Base-by-base conservation (phyloP, 805 yeast species). In the Starmerella gropengiesseri region DNA sequence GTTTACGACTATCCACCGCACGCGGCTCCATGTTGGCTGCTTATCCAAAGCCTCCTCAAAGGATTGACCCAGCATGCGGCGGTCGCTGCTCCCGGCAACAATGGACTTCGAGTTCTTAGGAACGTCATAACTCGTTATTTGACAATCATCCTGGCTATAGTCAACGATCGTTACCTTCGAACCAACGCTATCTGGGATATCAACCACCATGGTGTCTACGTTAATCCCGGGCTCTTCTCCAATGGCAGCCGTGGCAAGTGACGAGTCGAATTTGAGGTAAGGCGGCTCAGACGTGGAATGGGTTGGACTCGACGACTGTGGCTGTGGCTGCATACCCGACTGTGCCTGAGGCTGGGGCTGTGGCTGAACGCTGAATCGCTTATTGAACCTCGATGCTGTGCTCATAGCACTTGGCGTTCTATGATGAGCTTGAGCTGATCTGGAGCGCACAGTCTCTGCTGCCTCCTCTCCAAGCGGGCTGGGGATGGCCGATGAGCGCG, bases 151-250 rank as follows among this genome's bases (percentile, higher is more conserved):
- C 4, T 53, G 57, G 20, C 67, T 63, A 55, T 74, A 75, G 52
- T 75, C 81, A 0, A 75, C 67, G 5, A 75, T 59, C 0, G 77
- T 72, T 6, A 74, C 64, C 1, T 69, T 64, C 0, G 79, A 73
- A 0, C 78, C 78, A 3, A 70, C 64, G 1, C 75, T 63, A 12
- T 66, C 65, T 1, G 50, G 51, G n/a, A 74, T 55, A 7, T 70
- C 64, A 5, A 75, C 77, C 18, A 62, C 67, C 1, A 77, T 74
- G 1, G 70, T 69, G 7, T 65, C 56, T 26, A 72, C 62, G 51
- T 75, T 71, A 21, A 74, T 65, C 16, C 81, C 81, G 0, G 81
- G 80, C 51, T 75, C 81, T 72, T 75, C 71, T 19, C 70, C 74
- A 4, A 73, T 66, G 36, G 22, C 36, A 1, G 36, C 39, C 13